These are phyloP conservation scores for Rhizophagus prolifer DNA, from an alignment of 192 early-diverging fungal genomes.

Conservation along the genomic window DNA sequence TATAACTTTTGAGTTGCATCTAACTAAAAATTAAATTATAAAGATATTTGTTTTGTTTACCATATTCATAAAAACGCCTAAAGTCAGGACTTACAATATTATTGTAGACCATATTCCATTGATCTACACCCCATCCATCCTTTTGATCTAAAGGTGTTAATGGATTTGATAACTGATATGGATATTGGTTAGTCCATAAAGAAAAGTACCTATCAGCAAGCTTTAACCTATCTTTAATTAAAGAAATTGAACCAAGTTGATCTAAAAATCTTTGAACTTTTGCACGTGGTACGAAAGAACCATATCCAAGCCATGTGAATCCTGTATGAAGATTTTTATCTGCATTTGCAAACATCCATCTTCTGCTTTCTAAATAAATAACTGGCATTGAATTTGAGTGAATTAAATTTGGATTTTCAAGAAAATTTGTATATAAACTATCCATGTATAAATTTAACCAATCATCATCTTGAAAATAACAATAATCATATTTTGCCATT, in stretches of 20 bases:
- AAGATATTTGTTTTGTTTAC: no score
- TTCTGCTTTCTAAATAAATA: conserved; percentile 48
- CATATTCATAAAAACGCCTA: no score
- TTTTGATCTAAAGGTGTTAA: conserved; percentile 44
- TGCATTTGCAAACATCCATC: conserved; percentile 55
- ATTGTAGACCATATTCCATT: conserved; percentile 47
- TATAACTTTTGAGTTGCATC: conserved; percentile 52
- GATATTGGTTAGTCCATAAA: conserved; percentile 62
- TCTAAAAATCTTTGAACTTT: conserved; percentile 52
- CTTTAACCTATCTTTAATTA: conserved; percentile 48
- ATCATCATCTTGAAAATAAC: conserved; percentile 62
- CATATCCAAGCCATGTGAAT: conserved; percentile 54
- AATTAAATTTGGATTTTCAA: conserved; percentile 49
- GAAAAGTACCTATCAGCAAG: conserved; percentile 57
- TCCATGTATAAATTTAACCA: conserved; percentile 57
- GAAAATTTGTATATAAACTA: conserved; percentile 57
- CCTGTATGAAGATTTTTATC: conserved; percentile 54
- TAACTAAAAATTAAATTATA: conserved; percentile 33
- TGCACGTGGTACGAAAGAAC: conserved; percentile 47
- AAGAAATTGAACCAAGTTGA: conserved; percentile 47
- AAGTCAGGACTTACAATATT: conserved; percentile 38
- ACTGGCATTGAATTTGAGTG: conserved; percentile 53
- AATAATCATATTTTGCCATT: conserved; percentile 50
- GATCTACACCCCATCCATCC: conserved; percentile 48
- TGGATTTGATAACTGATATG: conserved; percentile 52